Evolutionary conservation across 176 grass and related monocot species (phyloP).

Genomic region (Zea mays): DNA sequence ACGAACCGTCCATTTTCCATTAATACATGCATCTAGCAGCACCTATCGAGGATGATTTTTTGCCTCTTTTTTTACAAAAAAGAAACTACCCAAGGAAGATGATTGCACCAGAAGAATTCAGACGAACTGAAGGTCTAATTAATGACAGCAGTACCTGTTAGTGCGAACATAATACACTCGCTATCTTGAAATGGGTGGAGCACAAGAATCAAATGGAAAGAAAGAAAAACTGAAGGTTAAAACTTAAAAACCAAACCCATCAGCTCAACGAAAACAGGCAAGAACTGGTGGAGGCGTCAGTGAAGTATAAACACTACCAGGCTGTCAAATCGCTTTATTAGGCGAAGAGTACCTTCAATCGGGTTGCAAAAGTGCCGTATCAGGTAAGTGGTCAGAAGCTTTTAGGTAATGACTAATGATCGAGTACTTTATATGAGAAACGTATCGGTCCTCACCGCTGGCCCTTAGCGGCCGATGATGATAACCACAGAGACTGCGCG

Average conservation of each 20-base stretch:
- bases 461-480: neutral
- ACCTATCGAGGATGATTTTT: neutral
- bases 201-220: neutral
- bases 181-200: neutral
- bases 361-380: slow-evolving; percentile 26
- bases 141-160: neutral
- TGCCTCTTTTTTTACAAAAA: too few relatives aligned
- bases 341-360: slow-evolving; percentile 14
- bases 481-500: neutral
- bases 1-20: too few relatives aligned
- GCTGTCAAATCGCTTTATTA: slow-evolving; percentile 47
- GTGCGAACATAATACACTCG: neutral
- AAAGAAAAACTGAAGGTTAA: neutral
- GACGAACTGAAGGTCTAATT: neutral
- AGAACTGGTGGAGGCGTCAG: slow-evolving; percentile 31
- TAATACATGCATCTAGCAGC: neutral
- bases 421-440: slow-evolving; percentile 20
- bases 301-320: slow-evolving; percentile 28
- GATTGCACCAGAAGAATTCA: neutral
- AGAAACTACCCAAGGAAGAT: too few relatives aligned
- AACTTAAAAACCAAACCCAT: neutral
- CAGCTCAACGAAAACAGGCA: neutral
- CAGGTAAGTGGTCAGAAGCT: slow-evolving; percentile 16
- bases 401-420: slow-evolving; percentile 32
- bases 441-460: slow-evolving; percentile 4